Evolutionary conservation across 768 basidiomycete species (phyloP).

Genomic region (Mrakia gelida): DNA sequence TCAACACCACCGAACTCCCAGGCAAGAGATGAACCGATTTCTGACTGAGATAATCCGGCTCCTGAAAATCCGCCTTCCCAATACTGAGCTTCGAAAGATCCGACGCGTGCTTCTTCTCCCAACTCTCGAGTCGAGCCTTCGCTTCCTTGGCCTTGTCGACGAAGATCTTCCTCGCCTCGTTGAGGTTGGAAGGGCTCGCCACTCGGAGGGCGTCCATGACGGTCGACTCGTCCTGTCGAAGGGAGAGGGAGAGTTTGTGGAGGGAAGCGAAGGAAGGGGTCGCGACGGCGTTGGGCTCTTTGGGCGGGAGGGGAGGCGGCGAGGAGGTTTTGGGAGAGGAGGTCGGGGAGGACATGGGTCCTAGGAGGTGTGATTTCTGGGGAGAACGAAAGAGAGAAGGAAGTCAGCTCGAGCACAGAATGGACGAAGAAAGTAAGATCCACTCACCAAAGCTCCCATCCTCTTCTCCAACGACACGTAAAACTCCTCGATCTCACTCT

Average conservation of each 20-base stretch:
- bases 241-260: background rate
- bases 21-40: slow-evolving; percentile 60
- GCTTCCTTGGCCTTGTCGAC: slow-evolving; percentile 3
- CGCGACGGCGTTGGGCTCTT: background rate
- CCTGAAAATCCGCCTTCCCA: background rate
- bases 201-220: slow-evolving; percentile 8
- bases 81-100: background rate
- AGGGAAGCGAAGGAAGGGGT: slow-evolving; percentile 12
- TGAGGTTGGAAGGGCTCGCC: background rate
- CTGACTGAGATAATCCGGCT: slow-evolving; percentile 23
- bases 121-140: background rate
- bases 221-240: slow-evolving; percentile 6
- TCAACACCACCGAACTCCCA: slow-evolving; percentile 61
- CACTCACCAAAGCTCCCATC: slow-evolving; percentile 6
- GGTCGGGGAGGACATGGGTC: background rate
- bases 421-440: background rate
- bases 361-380: background rate
- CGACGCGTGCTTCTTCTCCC: slow-evolving; percentile 18
- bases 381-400: background rate
- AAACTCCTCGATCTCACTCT: slow-evolving; percentile 10
- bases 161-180: slow-evolving; percentile 18
- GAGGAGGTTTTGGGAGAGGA: background rate
- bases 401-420: background rate
- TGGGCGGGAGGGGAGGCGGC: background rate
- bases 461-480: slow-evolving; percentile 13